Percentiles rank a stretch among this genome's conserved stretches.
These are phyloP conservation scores for Sonneratia alba DNA, from an alignment of 345 rosid genomes.

Conservation along the genomic window DNA sequence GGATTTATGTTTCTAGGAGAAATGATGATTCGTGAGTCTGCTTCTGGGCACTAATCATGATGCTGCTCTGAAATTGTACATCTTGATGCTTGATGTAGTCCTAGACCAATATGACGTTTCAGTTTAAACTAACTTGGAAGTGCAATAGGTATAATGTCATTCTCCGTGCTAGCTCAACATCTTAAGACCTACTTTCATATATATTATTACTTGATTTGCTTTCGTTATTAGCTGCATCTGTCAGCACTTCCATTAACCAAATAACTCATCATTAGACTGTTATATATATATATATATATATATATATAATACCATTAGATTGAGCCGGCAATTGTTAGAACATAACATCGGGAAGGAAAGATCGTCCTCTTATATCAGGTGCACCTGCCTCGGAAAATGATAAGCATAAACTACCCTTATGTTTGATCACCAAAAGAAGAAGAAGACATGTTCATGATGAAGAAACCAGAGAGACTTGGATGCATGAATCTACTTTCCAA, in stretches of 20 bases:
- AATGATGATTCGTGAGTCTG: not conserved
- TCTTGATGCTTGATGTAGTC: constrained; percentile 1
- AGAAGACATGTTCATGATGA: not conserved
- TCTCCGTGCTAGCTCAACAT: not conserved
- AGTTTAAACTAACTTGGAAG: constrained; percentile 4
- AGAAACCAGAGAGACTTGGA: not conserved
- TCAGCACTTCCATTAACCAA: not conserved
- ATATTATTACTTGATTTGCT: not conserved
- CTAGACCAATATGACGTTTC: not conserved
- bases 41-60: not conserved
- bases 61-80: not conserved
- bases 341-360: constrained; percentile 18
- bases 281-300: too few species aligned
- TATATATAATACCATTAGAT: constrained; percentile 8
- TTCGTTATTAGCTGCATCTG: constrained; percentile 2
- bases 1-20: not conserved
- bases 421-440: not conserved
- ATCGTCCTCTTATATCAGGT: not conserved
- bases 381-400: not conserved
- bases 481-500: constrained; percentile 21
- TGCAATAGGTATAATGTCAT: constrained; percentile 4
- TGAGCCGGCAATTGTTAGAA: constrained; percentile 17
- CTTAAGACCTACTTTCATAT: not conserved
- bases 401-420: too few species aligned
- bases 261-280: constrained; percentile 12